These are phyloP conservation scores for Pleurotus pulmonarius DNA, from an alignment of 768 basidiomycete species.

Conservation along the genomic window DNA sequence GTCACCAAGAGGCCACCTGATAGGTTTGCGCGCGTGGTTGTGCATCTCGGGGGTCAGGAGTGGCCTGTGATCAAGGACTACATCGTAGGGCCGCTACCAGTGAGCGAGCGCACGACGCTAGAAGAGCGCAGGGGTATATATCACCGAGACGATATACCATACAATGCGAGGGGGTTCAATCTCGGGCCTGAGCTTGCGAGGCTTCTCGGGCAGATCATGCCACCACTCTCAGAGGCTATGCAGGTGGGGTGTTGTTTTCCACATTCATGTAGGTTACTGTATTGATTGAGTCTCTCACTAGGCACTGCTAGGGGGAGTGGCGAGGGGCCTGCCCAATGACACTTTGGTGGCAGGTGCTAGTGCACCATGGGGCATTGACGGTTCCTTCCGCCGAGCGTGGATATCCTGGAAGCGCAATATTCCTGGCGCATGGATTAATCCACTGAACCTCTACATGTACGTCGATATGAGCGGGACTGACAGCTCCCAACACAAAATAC, in stretches of 20 bases:
- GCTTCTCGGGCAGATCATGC: slow-evolving; percentile 27
- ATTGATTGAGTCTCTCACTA: slow-evolving; percentile 12
- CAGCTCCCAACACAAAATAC: slow-evolving; percentile 42
- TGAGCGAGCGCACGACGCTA: slow-evolving; percentile 34
- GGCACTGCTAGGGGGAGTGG: slow-evolving; percentile 48
- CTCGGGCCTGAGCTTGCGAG: slow-evolving; percentile 23
- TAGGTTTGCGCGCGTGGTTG: slow-evolving; percentile 43
- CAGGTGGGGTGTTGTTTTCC: slow-evolving; percentile 25
- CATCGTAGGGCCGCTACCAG: slow-evolving; percentile 55
- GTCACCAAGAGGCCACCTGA: slow-evolving; percentile 21
- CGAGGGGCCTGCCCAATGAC: slow-evolving; percentile 39
- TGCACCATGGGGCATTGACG: slow-evolving; percentile 59
- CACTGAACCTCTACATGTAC: slow-evolving; percentile 54
- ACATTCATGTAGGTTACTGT: neutral
- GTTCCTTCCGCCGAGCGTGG: slow-evolving; percentile 55
- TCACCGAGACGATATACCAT: slow-evolving; percentile 48
- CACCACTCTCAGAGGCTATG: slow-evolving; percentile 35
- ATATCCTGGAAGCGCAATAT: slow-evolving; percentile 44
- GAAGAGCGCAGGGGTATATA: slow-evolving; percentile 46
- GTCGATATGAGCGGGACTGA: slow-evolving; percentile 55
- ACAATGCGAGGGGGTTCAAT: slow-evolving; percentile 43
- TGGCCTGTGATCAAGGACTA: slow-evolving; percentile 49
- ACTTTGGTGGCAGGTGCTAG: slow-evolving; percentile 42
- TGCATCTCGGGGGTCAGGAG: slow-evolving; percentile 42
- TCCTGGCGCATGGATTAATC: slow-evolving; percentile 50